Conservation (phyloP, 2,329 filamentous ascomycete genomes). For the Xylariaceae sp. region DNA sequence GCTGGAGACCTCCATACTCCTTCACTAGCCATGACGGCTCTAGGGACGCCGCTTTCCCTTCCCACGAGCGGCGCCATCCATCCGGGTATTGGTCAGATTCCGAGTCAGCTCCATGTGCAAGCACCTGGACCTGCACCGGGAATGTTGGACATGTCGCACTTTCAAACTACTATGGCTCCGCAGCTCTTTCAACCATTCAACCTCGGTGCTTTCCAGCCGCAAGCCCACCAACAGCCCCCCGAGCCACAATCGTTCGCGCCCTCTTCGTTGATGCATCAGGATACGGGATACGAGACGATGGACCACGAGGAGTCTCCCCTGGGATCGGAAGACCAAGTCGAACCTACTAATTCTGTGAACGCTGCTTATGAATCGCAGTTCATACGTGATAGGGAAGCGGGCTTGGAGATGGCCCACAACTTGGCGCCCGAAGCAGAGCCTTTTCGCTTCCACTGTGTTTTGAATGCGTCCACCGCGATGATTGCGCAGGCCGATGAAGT, state of each 20-base stretch:
- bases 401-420: conserved; percentile 39
- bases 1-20: conserved; percentile 86
- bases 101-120: too few relatives aligned
- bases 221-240: conserved; percentile 49
- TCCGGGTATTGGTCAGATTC: too few relatives aligned
- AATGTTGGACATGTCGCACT: conserved; percentile 62
- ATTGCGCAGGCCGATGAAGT: conserved; percentile 85
- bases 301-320: conserved; percentile 68
- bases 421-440: conserved; percentile 57
- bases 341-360: conserved; percentile 52
- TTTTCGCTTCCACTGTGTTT: conserved; percentile 83
- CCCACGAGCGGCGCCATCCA: conserved; percentile 62
- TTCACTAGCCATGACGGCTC: conserved; percentile 65
- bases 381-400: too few relatives aligned
- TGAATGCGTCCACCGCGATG: conserved; percentile 96
- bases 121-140: too few relatives aligned
- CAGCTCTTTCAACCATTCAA: conserved; percentile 59
- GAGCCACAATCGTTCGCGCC: conserved; percentile 72
- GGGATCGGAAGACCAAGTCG: conserved; percentile 46
- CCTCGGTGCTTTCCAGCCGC: conserved; percentile 65
- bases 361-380: conserved; percentile 56
- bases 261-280: conserved; percentile 73
- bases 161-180: conserved; percentile 50
- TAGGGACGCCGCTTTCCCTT: conserved; percentile 77
- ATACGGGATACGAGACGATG: conserved; percentile 75